These are phyloP conservation scores for Vigna hirtella DNA, from an alignment of 306 rosid species.

Conservation along the genomic window DNA sequence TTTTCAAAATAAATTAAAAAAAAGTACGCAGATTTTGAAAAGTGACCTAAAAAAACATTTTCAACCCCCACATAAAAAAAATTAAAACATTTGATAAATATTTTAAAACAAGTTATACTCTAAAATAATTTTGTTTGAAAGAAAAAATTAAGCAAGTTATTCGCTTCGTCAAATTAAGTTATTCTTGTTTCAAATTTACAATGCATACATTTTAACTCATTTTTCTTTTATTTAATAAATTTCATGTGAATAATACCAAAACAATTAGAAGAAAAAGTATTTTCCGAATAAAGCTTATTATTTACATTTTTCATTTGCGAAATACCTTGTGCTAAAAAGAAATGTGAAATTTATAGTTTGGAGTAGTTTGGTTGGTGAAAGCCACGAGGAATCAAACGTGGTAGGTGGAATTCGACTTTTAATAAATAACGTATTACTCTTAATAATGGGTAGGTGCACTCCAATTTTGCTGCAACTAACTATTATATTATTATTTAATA, in stretches of 20 bases:
- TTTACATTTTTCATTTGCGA: not conserved
- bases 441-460: not conserved
- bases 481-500: not conserved
- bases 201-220: not conserved
- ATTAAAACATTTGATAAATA: not conserved
- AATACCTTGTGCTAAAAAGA: not conserved
- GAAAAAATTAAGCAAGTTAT: not conserved
- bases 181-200: not conserved
- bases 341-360: not conserved
- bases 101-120: not conserved
- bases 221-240: not conserved
- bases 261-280: not conserved
- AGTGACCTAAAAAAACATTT: no score
- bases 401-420: not conserved
- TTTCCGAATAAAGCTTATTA: not conserved
- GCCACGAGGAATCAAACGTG: not conserved
- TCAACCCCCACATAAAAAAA: no score
- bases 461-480: not conserved
- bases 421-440: no score
- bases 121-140: not conserved
- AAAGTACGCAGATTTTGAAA: no score
- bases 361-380: not conserved
- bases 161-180: not conserved
- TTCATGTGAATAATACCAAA: not conserved
- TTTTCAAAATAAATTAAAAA: not conserved